phyloP scores from a whole-genome alignment of 129 eudicot genomes.

The Saussurea involucrata region DNA sequence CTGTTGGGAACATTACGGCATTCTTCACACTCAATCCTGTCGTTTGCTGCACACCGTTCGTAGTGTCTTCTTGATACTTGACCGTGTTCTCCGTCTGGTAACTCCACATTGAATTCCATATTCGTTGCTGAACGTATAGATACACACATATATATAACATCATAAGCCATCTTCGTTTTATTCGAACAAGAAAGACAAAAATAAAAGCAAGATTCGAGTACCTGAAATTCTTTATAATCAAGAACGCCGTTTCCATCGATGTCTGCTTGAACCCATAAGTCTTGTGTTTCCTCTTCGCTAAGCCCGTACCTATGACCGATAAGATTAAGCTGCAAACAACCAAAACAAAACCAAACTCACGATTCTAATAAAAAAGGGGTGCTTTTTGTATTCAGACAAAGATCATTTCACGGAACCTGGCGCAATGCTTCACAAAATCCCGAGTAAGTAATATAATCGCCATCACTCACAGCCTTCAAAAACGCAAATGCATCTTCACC shows the following conservation, averaged over 20 bases:
- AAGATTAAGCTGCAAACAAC: slow-evolving; percentile 63
- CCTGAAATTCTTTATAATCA: slow-evolving; percentile 78
- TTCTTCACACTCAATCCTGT: slow-evolving; percentile 78
- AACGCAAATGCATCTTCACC: slow-evolving; percentile 78
- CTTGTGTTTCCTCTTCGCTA: slow-evolving; percentile 63
- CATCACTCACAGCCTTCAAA: slow-evolving; percentile 69
- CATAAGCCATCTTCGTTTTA: background rate
- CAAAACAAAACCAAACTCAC: background rate
- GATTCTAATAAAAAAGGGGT: background rate
- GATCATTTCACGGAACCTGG: slow-evolving; percentile 42
- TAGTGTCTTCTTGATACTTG: slow-evolving; percentile 30
- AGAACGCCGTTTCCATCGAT: slow-evolving; percentile 81
- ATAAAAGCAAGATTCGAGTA: background rate
- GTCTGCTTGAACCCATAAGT: slow-evolving; percentile 92
- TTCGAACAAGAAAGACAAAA: background rate
- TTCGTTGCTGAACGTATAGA: slow-evolving; percentile 48
- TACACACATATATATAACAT: background rate
- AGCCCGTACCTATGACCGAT: slow-evolving; percentile 68
- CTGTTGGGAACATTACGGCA: slow-evolving; percentile 84
- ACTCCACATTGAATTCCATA: slow-evolving; percentile 68
- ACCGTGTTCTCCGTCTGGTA: slow-evolving; percentile 31
- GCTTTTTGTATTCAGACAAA: background rate
- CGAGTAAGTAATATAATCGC: slow-evolving; percentile 69
- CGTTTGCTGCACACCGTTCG: slow-evolving; percentile 35
- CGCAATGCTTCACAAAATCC: slow-evolving; percentile 83